Evolutionary conservation across 495 filamentous ascomycete genomes (phyloP).

Genomic region (Aspergillus ostianus): DNA sequence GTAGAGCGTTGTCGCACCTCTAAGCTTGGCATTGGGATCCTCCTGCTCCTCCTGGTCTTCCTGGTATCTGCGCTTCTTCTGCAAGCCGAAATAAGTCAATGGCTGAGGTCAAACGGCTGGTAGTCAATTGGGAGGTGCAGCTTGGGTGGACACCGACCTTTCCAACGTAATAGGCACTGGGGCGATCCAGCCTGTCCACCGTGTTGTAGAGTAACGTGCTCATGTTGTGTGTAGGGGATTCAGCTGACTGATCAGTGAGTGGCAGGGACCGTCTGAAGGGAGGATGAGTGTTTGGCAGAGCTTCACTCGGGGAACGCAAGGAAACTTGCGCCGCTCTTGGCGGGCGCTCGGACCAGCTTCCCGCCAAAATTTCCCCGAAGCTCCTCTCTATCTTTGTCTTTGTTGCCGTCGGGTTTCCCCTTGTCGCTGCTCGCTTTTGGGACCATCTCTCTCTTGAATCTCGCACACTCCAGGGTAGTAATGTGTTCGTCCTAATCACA

Average conservation of each 20-base stretch:
- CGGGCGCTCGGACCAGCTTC: slow-evolving; percentile 1
- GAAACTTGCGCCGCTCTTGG: slow-evolving; percentile 15
- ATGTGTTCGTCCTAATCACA: background rate
- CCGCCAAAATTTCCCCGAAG: slow-evolving; percentile 12
- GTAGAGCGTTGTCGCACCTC: slow-evolving; percentile 90
- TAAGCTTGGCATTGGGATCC: slow-evolving; percentile 67
- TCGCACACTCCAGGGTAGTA: background rate
- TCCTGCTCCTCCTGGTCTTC: slow-evolving; percentile 60
- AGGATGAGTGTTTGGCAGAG: slow-evolving; percentile 5
- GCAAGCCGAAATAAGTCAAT: slow-evolving; percentile 43
- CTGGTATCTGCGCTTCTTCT: slow-evolving; percentile 62
- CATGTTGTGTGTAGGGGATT: slow-evolving; percentile 13
- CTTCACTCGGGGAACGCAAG: background rate
- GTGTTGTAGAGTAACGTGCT: slow-evolving; percentile 46
- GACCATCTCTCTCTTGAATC: background rate
- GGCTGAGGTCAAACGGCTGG: background rate
- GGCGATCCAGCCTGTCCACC: slow-evolving; percentile 82
- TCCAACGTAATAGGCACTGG: slow-evolving; percentile 81
- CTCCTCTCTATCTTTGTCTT: slow-evolving; percentile 10
- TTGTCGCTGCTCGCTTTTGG: background rate
- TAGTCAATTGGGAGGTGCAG: slow-evolving; percentile 17
- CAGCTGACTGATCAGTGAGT: background rate
- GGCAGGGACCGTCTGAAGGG: background rate
- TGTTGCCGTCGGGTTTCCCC: slow-evolving; percentile 1
- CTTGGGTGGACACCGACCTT: slow-evolving; percentile 51